Evolutionary conservation across 2,329 filamentous ascomycete genomes (phyloP).

Genomic region (Talaromyces sp.): DNA sequence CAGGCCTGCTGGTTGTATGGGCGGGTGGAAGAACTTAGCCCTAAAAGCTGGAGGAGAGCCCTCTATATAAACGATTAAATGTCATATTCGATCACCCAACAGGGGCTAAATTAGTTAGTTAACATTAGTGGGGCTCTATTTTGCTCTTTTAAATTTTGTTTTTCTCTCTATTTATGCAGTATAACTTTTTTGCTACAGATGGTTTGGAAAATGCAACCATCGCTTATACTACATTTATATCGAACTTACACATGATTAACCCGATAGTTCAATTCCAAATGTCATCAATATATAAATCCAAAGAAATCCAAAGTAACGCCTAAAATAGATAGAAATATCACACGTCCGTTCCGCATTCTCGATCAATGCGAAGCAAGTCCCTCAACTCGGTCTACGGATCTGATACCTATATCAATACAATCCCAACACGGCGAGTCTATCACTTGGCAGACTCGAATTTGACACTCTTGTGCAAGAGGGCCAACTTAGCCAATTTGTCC

Average conservation of each 20-base stretch:
- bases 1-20: background rate
- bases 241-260: background rate
- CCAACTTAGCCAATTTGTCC: slow-evolving; percentile 1
- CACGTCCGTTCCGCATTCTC: background rate
- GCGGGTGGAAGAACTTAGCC: background rate
- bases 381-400: background rate
- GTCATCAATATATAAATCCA: background rate
- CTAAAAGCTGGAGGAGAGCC: background rate
- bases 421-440: background rate
- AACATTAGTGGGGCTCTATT: background rate
- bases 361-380: background rate
- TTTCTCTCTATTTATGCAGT: background rate
- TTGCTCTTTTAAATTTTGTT: background rate
- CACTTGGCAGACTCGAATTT: background rate
- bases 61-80: background rate
- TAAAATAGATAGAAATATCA: background rate
- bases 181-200: background rate
- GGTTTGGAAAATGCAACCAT: background rate
- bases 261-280: background rate
- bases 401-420: background rate
- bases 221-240: background rate
- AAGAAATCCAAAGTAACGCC: no score
- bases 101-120: background rate
- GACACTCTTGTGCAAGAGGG: slow-evolving; percentile 3
- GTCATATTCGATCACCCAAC: background rate